Evolutionary conservation across 768 basidiomycete species (phyloP).

Genomic region (Pisolithus orientalis): DNA sequence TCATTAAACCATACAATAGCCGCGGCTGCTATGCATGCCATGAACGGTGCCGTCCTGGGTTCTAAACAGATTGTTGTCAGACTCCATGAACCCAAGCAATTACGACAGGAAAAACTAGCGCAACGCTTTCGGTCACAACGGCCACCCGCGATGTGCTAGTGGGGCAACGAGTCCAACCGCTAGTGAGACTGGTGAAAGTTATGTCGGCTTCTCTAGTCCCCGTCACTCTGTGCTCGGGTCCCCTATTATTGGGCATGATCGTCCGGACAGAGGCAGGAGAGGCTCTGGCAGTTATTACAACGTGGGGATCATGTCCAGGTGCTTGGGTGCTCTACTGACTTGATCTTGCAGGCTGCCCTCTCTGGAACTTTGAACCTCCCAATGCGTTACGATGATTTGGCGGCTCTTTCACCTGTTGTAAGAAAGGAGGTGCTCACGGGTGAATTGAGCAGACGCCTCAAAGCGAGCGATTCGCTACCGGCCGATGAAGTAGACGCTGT

Average conservation of each 20-base stretch:
- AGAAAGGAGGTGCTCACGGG: conserved; percentile 82
- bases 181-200: conserved; percentile 77
- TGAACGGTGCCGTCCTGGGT: conserved; percentile 74
- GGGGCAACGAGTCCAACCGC: conserved; percentile 82
- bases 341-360: conserved; percentile 59
- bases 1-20: conserved; percentile 37
- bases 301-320: conserved; percentile 34
- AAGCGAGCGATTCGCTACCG: conserved; percentile 46
- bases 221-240: conserved; percentile 51
- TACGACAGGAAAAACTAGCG: conserved; percentile 85
- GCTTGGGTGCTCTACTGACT: not conserved
- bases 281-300: conserved; percentile 87
- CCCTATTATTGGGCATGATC: conserved; percentile 51
- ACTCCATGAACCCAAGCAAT: conserved; percentile 84
- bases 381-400: conserved; percentile 83
- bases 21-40: conserved; percentile 62
- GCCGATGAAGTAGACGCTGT: conserved; percentile 52
- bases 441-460: conserved; percentile 73
- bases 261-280: conserved; percentile 58
- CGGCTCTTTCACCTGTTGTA: conserved; percentile 79
- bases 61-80: conserved; percentile 79
- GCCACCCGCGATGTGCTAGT: conserved; percentile 73
- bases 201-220: conserved; percentile 69
- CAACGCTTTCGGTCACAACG: conserved; percentile 75
- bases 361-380: conserved; percentile 74